Percentiles rank a stretch among this genome's conserved stretches.
These are phyloP conservation scores for Xylariaceae sp. DNA, from an alignment of 2,329 filamentous ascomycete species.

Conservation along the genomic window DNA sequence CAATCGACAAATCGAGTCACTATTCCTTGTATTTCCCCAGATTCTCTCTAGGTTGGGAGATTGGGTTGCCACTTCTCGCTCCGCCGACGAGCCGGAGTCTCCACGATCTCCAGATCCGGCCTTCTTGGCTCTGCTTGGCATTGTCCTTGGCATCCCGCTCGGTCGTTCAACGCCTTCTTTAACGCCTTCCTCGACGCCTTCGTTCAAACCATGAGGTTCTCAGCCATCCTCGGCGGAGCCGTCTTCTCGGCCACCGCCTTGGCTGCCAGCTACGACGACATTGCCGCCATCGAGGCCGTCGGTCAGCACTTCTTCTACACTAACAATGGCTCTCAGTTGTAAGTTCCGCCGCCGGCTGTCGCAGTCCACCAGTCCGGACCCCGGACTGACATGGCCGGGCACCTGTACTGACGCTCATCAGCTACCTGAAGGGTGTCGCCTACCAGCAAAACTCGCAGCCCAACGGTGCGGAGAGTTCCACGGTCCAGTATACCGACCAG, in stretches of 20 bases:
- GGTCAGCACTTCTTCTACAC: constrained; percentile 29
- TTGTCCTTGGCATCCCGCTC: too few species aligned
- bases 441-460: constrained; percentile 77
- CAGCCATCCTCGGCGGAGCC: constrained; percentile 17
- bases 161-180: too few species aligned
- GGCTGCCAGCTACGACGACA: constrained; percentile 22
- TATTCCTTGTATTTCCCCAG: not conserved
- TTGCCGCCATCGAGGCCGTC: constrained; percentile 21
- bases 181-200: too few species aligned
- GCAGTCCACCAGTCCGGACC: not conserved
- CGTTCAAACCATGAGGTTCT: constrained; percentile 22
- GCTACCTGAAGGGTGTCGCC: constrained; percentile 83
- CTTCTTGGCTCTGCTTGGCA: too few species aligned
- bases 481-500: constrained; percentile 66
- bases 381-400: not conserved
- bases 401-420: constrained; percentile 12
- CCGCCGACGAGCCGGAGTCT: too few species aligned
- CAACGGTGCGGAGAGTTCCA: constrained; percentile 37
- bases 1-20: constrained; percentile 1
- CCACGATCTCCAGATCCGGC: too few species aligned
- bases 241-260: constrained; percentile 16
- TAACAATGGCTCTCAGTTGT: constrained; percentile 64
- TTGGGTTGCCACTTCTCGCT: constrained; percentile 5
- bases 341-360: constrained; percentile 8
- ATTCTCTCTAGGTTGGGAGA: too few species aligned